Evolutionary conservation across 352 stramenopile genomes (phyloP).

Genomic region (Phytophthora kernoviae): DNA sequence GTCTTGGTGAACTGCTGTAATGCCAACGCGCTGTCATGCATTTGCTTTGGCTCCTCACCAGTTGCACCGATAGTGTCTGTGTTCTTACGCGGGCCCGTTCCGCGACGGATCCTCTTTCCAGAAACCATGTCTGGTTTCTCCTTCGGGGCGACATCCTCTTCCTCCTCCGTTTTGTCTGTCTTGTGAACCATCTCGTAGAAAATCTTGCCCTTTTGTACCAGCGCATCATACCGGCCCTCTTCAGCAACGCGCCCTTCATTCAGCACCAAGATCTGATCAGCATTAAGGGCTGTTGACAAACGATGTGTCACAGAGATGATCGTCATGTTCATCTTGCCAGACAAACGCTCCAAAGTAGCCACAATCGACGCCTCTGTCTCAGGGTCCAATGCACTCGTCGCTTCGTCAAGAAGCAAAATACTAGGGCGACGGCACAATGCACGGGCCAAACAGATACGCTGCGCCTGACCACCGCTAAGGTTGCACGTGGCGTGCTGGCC

Average conservation of each 20-base stretch:
- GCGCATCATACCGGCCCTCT: constrained; percentile 72
- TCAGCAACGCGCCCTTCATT: constrained; percentile 79
- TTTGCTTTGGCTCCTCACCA: constrained; percentile 44
- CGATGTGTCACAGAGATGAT: constrained; percentile 91
- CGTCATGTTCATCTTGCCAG: constrained; percentile 88
- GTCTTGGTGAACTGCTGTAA: constrained; percentile 88
- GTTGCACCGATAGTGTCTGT: constrained; percentile 50
- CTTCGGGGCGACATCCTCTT: constrained; percentile 34
- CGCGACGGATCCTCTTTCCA: constrained; percentile 32
- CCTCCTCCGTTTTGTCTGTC: constrained; percentile 57
- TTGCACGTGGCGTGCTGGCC: constrained; percentile 88
- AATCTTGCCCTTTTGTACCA: constrained; percentile 70
- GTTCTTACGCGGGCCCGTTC: constrained; percentile 37
- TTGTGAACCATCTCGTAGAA: constrained; percentile 90
- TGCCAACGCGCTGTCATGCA: constrained; percentile 68
- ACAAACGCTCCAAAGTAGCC: constrained; percentile 77
- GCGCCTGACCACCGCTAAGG: constrained; percentile 84
- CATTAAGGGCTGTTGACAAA: constrained; percentile 81
- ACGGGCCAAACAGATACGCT: constrained; percentile 86
- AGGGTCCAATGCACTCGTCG: constrained; percentile 85
- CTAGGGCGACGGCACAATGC: constrained; percentile 82
- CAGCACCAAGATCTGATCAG: constrained; percentile 84
- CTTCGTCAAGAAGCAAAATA: constrained; percentile 83
- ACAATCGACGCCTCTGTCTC: constrained; percentile 89
- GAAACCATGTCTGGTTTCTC: constrained; percentile 37